Conservation (phyloP, 768 basidiomycete genomes). For the Mycena leptocephala region DNA sequence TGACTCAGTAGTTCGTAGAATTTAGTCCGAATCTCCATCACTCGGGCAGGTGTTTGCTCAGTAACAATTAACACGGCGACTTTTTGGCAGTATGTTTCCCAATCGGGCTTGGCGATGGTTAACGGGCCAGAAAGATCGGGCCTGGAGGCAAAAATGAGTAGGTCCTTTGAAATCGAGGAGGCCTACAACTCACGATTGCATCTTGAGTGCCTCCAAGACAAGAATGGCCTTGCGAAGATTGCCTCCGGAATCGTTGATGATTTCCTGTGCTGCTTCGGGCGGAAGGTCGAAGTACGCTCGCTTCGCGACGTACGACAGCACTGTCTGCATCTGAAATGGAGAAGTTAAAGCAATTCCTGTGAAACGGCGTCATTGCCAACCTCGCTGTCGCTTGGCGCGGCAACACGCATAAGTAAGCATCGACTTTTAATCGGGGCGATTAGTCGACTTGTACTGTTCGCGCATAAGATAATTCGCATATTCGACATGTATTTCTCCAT, state of each 20-base stretch:
- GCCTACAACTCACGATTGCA: constrained; percentile 85
- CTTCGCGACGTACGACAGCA: constrained; percentile 85
- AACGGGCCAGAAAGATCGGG: constrained; percentile 88
- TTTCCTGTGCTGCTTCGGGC: constrained; percentile 79
- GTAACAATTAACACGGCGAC: constrained; percentile 91
- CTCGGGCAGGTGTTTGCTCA: constrained; percentile 90
- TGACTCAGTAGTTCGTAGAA: constrained; percentile 97
- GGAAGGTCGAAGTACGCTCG: constrained; percentile 89
- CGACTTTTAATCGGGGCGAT: constrained; percentile 98
- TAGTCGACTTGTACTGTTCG: constrained; percentile 94
- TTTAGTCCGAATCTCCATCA: constrained; percentile 94
- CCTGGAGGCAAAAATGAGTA: constrained; percentile 52
- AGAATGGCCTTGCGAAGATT: constrained; percentile 97
- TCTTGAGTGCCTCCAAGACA: constrained; percentile 95
- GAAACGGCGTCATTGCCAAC: constrained; percentile 55
- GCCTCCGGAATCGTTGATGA: constrained; percentile 87
- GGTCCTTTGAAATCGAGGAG: neutral
- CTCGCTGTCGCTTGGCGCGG: constrained; percentile 86
- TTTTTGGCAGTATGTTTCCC: constrained; percentile 97
- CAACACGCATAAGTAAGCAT: constrained; percentile 94
- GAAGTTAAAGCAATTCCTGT: neutral
- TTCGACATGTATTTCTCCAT: constrained; percentile 99
- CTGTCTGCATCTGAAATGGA: constrained; percentile 78
- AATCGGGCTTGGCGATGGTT: constrained; percentile 96
- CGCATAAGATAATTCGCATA: constrained; percentile 96